These are phyloP conservation scores for Staphylotrichum longicolle DNA, from an alignment of 495 filamentous ascomycete species.

Conservation along the genomic window DNA sequence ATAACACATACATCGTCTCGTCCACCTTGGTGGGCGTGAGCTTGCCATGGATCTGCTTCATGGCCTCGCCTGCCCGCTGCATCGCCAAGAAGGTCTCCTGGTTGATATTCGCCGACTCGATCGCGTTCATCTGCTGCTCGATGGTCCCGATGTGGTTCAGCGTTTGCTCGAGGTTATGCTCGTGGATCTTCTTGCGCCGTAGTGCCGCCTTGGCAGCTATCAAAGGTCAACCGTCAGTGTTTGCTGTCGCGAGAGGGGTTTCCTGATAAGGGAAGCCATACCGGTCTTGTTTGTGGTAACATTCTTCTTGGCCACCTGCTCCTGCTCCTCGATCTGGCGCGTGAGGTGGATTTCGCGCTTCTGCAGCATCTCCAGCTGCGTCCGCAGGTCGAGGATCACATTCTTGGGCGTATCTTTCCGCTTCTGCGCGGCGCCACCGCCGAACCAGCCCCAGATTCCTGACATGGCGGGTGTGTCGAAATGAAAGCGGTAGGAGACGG, in stretches of 20 bases:
- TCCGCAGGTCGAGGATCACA: constrained; percentile 84
- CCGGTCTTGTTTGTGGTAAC: constrained; percentile 87
- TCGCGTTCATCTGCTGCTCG: constrained; percentile 92
- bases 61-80: constrained; percentile 82
- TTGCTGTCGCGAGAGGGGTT: background rate
- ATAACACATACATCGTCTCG: constrained; percentile 76
- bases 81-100: constrained; percentile 92
- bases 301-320: constrained; percentile 85
- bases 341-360: constrained; percentile 92
- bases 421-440: constrained; percentile 74
- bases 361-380: constrained; percentile 94
- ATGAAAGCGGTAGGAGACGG: constrained; percentile 2
- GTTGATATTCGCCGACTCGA: constrained; percentile 98
- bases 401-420: constrained; percentile 94
- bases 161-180: constrained; percentile 87
- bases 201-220: constrained; percentile 88
- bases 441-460: constrained; percentile 81
- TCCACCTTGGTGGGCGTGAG: constrained; percentile 93
- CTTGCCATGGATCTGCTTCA: constrained; percentile 87
- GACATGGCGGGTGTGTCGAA: constrained; percentile 44
- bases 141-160: constrained; percentile 83
- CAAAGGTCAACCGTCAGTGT: constrained; percentile 23
- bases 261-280: constrained; percentile 43
- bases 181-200: constrained; percentile 89
- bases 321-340: constrained; percentile 90